Evolutionary conservation across 2,329 filamentous ascomycete genomes (phyloP).

Genomic region (Colletotrichum viniferum): DNA sequence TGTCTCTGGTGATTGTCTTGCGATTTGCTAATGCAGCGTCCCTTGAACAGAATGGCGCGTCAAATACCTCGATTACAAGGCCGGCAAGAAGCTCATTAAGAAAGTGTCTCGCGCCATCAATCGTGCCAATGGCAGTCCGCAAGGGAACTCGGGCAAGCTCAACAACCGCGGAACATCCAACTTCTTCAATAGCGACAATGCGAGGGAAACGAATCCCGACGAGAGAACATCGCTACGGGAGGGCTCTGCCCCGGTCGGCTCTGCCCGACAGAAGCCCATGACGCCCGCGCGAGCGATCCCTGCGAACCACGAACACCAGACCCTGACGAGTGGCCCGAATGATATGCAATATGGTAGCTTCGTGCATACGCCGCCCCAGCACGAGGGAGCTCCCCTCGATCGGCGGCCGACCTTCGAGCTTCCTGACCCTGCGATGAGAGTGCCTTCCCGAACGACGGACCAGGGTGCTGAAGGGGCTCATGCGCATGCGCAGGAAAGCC

Average conservation of each 20-base stretch:
- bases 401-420: slow-evolving; percentile 47
- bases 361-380: slow-evolving; percentile 42
- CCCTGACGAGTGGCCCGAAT: slow-evolving; percentile 42
- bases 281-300: slow-evolving; percentile 27
- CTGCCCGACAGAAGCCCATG: slow-evolving; percentile 19
- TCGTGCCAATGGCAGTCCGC: slow-evolving; percentile 43
- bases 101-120: slow-evolving; percentile 75
- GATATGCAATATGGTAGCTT: slow-evolving; percentile 60
- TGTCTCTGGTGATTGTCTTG: neutral
- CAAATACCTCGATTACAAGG: slow-evolving; percentile 96
- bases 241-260: slow-evolving; percentile 30
- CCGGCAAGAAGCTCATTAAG: slow-evolving; percentile 93
- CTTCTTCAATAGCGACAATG: neutral
- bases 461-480: slow-evolving; percentile 16
- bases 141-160: neutral
- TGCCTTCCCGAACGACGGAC: slow-evolving; percentile 35
- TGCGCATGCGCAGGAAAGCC: slow-evolving; percentile 14
- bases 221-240: slow-evolving; percentile 26
- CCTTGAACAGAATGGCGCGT: slow-evolving; percentile 75
- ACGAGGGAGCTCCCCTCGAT: slow-evolving; percentile 27
- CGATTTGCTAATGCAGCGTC: neutral
- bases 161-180: neutral
- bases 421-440: slow-evolving; percentile 56
- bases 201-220: slow-evolving; percentile 14
- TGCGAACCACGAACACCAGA: slow-evolving; percentile 39